Evolutionary conservation across 208 protist genomes (phyloP).

Genomic region (Acanthamoeba castellanii): DNA sequence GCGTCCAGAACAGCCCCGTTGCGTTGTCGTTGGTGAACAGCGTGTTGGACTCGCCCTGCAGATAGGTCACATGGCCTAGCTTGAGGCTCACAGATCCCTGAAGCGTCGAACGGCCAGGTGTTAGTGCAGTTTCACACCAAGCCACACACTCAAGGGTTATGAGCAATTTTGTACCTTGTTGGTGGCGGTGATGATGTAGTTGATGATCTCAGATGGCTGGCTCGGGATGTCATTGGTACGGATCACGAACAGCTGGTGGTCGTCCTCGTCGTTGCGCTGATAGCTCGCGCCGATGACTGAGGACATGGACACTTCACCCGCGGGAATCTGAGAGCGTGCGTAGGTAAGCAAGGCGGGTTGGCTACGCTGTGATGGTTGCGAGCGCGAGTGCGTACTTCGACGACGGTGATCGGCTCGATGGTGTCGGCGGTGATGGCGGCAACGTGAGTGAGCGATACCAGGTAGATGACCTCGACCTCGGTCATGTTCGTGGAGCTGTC

Average conservation of each 20-base stretch:
- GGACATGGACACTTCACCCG: not conserved
- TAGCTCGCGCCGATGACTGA: not conserved
- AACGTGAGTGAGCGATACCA: not conserved
- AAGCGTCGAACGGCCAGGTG: not conserved
- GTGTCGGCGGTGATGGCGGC: not conserved
- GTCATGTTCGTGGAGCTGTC: not conserved
- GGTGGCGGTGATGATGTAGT: not conserved
- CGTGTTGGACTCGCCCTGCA: not conserved
- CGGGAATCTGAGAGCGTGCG: not conserved
- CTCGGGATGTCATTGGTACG: not conserved
- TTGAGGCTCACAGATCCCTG: not conserved
- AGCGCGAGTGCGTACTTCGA: not conserved
- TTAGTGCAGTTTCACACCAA: no score
- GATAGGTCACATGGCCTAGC: not conserved
- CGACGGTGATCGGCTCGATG: not conserved
- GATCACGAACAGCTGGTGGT: not conserved
- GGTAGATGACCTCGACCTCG: not conserved
- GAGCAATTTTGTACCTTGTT: no score
- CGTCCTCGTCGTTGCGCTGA: not conserved
- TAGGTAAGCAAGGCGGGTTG: no score
- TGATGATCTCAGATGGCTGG: not conserved
- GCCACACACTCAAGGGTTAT: no score
- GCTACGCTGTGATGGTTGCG: not conserved
- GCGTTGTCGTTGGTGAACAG: not conserved
- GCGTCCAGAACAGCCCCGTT: not conserved